Percentiles rank a stretch among this genome's conserved stretches.
Conservation (phyloP, 2,329 filamentous ascomycete genomes). For the Colletotrichum eremochloae region DNA sequence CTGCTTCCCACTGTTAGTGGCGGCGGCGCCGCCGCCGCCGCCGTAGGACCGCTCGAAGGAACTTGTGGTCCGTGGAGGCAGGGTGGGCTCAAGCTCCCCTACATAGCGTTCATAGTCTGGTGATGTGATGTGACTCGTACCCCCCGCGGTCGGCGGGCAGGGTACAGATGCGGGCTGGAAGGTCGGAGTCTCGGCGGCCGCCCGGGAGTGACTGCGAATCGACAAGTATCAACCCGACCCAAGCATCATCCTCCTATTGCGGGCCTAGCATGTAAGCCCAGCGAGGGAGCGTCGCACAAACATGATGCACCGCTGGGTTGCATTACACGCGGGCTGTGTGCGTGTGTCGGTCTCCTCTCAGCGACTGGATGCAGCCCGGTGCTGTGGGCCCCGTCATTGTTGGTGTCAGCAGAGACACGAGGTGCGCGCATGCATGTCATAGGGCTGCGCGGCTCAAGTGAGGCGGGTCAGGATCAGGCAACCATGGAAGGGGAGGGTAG, state of each 20-base stretch:
- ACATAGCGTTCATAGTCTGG: slow-evolving; percentile 14
- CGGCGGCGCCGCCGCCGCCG: too few species aligned
- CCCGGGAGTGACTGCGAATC: background rate
- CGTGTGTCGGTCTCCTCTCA: background rate
- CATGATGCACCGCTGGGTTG: background rate
- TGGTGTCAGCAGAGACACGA: slow-evolving; percentile 16
- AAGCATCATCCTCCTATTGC: background rate
- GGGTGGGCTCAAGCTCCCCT: background rate
- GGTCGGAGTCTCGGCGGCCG: background rate
- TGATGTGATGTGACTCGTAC: background rate
- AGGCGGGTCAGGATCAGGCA: slow-evolving; percentile 11
- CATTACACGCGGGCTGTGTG: slow-evolving; percentile 4
- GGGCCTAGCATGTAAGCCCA: background rate
- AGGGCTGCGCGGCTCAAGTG: slow-evolving; percentile 36
- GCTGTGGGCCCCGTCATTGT: background rate
- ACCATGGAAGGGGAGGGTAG: background rate
- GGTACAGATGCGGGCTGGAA: background rate
- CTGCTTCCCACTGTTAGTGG: too few species aligned
- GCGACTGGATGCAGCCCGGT: background rate
- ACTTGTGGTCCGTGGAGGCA: background rate
- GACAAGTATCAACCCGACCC: background rate
- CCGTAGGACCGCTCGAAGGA: background rate
- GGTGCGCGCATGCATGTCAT: slow-evolving; percentile 18
- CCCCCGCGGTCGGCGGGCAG: background rate
- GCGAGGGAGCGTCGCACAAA: background rate